Conservation (phyloP, 208 protist species). For the Wallacemonas collosoma region DNA sequence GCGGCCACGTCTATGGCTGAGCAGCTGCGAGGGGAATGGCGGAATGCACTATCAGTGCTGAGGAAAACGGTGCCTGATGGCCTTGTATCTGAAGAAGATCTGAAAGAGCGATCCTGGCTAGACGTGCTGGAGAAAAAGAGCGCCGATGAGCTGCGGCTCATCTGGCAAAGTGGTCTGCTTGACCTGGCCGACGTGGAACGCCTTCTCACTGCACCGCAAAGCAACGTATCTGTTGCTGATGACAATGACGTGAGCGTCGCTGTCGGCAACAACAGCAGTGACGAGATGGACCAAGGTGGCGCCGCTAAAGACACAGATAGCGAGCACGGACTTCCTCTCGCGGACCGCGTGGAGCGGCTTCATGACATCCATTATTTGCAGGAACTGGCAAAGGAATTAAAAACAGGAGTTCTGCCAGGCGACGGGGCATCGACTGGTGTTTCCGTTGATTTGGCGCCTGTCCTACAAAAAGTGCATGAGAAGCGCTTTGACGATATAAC, state of each 20-base stretch:
- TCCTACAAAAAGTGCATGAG: slow-evolving; percentile 49
- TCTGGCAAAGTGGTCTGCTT: slow-evolving; percentile 55
- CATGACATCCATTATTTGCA: slow-evolving; percentile 42
- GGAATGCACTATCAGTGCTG: neutral
- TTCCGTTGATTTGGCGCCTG: slow-evolving; percentile 60
- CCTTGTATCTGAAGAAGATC: slow-evolving; percentile 20
- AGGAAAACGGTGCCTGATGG: neutral
- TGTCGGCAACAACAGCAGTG: too few relatives aligned
- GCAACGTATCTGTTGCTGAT: neutral
- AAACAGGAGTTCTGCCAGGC: neutral
- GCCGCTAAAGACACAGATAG: neutral
- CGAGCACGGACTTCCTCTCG: slow-evolving; percentile 25
- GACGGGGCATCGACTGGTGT: neutral
- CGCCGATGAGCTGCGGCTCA: slow-evolving; percentile 46
- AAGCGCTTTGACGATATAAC: slow-evolving; percentile 59
- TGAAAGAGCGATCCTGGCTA: slow-evolving; percentile 49
- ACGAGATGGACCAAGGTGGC: too few relatives aligned
- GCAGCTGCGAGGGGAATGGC: slow-evolving; percentile 4
- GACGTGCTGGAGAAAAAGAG: slow-evolving; percentile 44
- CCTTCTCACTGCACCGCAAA: slow-evolving; percentile 15
- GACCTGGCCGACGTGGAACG: slow-evolving; percentile 39
- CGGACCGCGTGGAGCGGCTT: slow-evolving; percentile 38
- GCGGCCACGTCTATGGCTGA: slow-evolving; percentile 17
- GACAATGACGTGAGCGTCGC: too few relatives aligned
- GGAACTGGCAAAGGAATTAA: slow-evolving; percentile 41